phyloP scores from a whole-genome alignment of 1,139 yeast genomes.

The Nakaseomyces delphensis region DNA sequence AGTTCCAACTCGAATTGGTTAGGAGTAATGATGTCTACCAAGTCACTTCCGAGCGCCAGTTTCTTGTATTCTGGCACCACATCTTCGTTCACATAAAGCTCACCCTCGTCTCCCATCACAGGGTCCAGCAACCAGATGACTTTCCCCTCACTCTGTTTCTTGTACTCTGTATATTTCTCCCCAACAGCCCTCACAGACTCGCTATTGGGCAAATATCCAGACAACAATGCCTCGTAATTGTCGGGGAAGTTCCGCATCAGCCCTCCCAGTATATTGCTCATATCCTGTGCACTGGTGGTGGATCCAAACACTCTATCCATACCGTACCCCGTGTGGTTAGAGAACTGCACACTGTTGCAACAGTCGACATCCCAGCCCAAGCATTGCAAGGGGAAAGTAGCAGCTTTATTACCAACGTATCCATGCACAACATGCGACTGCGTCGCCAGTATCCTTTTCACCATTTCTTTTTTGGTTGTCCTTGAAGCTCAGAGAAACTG shows the following conservation, averaged over 20 bases:
- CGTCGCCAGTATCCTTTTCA: constrained; percentile 30
- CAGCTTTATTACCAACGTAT: constrained; percentile 55
- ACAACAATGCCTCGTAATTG: constrained; percentile 42
- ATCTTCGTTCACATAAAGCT: constrained; percentile 49
- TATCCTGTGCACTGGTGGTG: constrained; percentile 24
- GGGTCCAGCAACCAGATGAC: constrained; percentile 53
- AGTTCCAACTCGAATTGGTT: constrained; percentile 66
- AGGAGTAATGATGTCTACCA: constrained; percentile 56
- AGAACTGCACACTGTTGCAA: constrained; percentile 53
- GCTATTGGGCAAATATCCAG: constrained; percentile 53
- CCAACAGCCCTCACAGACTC: constrained; percentile 36
- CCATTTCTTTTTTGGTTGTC: too few relatives aligned
- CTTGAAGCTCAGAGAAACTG: too few relatives aligned
- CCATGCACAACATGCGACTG: constrained; percentile 69
- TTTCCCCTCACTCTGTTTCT: constrained; percentile 21
- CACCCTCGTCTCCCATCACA: constrained; percentile 69
- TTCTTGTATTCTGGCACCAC: constrained; percentile 47
- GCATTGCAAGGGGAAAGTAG: constrained; percentile 54
- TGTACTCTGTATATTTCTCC: constrained; percentile 23
- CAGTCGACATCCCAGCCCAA: constrained; percentile 63
- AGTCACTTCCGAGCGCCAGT: constrained; percentile 32
- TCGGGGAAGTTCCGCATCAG: constrained; percentile 27
- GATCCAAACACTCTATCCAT: constrained; percentile 35
- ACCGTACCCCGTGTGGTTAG: constrained; percentile 65
- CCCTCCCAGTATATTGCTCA: constrained; percentile 32